phyloP scores from a whole-genome alignment of 345 rosid species.

The Kandelia obovata region DNA sequence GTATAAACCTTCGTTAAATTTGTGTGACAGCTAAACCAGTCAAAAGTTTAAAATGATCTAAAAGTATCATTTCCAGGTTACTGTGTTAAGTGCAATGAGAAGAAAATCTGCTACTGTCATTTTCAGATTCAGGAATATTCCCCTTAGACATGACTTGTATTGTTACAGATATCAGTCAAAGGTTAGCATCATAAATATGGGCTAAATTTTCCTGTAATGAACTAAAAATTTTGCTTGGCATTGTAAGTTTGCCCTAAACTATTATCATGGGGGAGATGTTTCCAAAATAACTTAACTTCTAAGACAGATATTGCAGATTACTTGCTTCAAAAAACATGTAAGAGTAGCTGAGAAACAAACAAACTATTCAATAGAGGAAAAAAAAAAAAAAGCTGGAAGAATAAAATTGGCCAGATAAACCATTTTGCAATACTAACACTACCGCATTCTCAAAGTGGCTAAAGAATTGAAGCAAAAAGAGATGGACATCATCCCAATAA shows the following conservation, averaged over 20 bases:
- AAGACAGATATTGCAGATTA: background rate
- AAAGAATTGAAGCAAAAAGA: conserved; percentile 13
- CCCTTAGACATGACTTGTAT: too few relatives aligned
- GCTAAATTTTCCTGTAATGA: too few relatives aligned
- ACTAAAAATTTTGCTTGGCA: too few relatives aligned
- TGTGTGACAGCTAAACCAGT: background rate
- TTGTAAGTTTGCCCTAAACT: too few relatives aligned
- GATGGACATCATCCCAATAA: background rate
- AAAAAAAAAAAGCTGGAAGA: background rate
- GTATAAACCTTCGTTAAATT: background rate
- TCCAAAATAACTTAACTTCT: background rate
- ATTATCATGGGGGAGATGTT: background rate
- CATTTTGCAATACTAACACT: background rate
- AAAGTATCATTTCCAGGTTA: too few relatives aligned
- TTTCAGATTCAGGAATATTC: too few relatives aligned
- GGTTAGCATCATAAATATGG: background rate
- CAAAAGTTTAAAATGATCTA: background rate
- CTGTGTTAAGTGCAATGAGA: too few relatives aligned
- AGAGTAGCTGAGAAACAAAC: conserved; percentile 1
- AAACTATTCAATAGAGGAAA: background rate
- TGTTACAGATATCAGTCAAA: too few relatives aligned
- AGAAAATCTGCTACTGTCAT: too few relatives aligned
- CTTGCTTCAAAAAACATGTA: background rate
- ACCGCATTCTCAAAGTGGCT: conserved; percentile 4
- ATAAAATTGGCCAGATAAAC: background rate